Conservation (phyloP, 169 alveolate species). For the Plasmodium sp. region DNA sequence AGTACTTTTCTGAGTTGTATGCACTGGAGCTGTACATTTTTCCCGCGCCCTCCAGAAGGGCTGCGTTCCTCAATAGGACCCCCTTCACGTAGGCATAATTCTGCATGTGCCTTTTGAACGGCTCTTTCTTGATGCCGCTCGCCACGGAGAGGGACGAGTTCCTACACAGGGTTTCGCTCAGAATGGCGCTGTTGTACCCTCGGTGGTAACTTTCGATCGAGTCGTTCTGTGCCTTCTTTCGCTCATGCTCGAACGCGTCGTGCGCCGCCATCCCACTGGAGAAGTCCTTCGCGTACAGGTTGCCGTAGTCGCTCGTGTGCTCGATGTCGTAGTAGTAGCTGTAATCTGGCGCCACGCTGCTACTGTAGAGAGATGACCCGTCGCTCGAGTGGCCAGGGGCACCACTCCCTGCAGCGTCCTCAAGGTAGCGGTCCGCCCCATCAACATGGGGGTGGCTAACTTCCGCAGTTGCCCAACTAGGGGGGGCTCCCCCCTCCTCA, state of each 20-base stretch:
- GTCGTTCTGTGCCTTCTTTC: background rate
- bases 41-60: background rate
- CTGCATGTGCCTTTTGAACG: background rate
- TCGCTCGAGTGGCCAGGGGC: too few relatives aligned
- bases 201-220: background rate
- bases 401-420: background rate
- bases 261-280: background rate
- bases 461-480: background rate
- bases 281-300: background rate
- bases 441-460: background rate
- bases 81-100: conserved; percentile 2
- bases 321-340: background rate
- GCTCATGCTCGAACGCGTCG: background rate
- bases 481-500: background rate
- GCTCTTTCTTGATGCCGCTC: background rate
- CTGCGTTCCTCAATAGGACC: background rate
- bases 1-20: conserved; percentile 5
- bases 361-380: background rate
- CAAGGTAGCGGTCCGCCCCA: background rate
- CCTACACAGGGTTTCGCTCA: background rate
- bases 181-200: background rate
- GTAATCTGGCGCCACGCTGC: background rate
- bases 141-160: background rate
- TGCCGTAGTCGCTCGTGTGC: background rate
- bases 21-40: background rate